Conservation (phyloP, 2,329 filamentous ascomycete species). For the Neocucurbitaria cava region DNA sequence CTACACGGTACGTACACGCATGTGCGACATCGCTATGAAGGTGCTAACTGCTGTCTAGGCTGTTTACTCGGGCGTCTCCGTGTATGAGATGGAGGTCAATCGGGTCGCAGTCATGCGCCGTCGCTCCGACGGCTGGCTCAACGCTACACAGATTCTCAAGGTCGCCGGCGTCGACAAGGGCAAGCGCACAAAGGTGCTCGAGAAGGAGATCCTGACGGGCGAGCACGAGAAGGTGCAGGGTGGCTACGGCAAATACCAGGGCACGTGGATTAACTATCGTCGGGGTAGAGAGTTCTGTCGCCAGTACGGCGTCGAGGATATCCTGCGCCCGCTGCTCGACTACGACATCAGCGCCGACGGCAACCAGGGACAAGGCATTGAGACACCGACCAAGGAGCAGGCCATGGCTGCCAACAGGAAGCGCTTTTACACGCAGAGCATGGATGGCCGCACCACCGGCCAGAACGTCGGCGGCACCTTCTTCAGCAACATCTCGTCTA, state of each 20-base stretch:
- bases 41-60: constrained; percentile 58
- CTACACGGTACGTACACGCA: constrained; percentile 61
- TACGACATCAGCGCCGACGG: constrained; percentile 83
- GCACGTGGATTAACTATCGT: constrained; percentile 96
- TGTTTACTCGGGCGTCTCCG: constrained; percentile 92
- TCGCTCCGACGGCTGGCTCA: constrained; percentile 93
- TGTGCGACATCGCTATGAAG: constrained; percentile 69
- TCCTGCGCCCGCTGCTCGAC: constrained; percentile 75
- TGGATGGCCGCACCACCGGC: constrained; percentile 71
- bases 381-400: constrained; percentile 98
- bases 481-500: constrained; percentile 95
- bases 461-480: constrained; percentile 79
- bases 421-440: constrained; percentile 80
- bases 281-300: constrained; percentile 91
- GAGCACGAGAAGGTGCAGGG: constrained; percentile 99
- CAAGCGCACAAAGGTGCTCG: constrained; percentile 94
- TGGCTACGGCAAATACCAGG: constrained; percentile 98
- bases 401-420: constrained; percentile 94
- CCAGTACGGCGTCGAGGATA: constrained; percentile 76
- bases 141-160: constrained; percentile 97
- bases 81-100: constrained; percentile 99
- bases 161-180: constrained; percentile 97
- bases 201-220: constrained; percentile 95
- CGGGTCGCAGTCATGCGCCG: constrained; percentile 93
- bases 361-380: constrained; percentile 73